Evolutionary conservation across 441 rosid species (phyloP), one percentile per base, ranked within the genome.

Genomic region (Adansonia rubrostipa): DNA sequence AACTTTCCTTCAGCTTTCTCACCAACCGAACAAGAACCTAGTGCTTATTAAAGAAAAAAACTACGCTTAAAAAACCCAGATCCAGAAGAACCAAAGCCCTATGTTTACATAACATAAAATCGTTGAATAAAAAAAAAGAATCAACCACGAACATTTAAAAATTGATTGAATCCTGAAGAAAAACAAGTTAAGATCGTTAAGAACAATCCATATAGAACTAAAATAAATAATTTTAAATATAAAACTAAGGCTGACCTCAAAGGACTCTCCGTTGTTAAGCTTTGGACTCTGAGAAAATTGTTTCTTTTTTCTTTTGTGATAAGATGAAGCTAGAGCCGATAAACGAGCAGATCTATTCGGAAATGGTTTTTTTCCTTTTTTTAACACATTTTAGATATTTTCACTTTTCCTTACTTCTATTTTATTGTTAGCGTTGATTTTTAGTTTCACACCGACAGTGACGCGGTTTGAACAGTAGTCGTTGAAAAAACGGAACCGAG

Each of bases 221-320:
- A 67, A 67, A 7, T 13, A 66, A 0, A 5, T 9, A 54, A 15
- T 45, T 45, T 5, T 4, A 19, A 17, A 11, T 11, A 19, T 10
- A 11, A 33, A 63, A 44, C 2, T 24, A 17, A 19, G 48, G 78
- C 80, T 79, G 83, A 87, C 90, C 90, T 84, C 45, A 44, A 83
- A 79, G 19, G 82, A 64, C 82, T 76, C 73, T 69, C 17, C 58
- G 53, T 33, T 22, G 73, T 42, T 10, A 20, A 69, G 61, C 68
- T 42, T 53, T 6, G 40, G 71, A 54, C 51, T 54, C 70, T 3
- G n/a, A 63, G 77, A 45, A 8, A 1, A 61, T 22, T 61, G 11
- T 1, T 61, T 61, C 14, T 72, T 51, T 51, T 68, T 3, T 4
- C n/a, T 40, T 40, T 40, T 3, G 6, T 78, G 70, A 71, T 0